Evolutionary conservation across 768 basidiomycete genomes (phyloP), one percentile per base, ranked within the genome.

Genomic region (Antrodiella citrinella): DNA sequence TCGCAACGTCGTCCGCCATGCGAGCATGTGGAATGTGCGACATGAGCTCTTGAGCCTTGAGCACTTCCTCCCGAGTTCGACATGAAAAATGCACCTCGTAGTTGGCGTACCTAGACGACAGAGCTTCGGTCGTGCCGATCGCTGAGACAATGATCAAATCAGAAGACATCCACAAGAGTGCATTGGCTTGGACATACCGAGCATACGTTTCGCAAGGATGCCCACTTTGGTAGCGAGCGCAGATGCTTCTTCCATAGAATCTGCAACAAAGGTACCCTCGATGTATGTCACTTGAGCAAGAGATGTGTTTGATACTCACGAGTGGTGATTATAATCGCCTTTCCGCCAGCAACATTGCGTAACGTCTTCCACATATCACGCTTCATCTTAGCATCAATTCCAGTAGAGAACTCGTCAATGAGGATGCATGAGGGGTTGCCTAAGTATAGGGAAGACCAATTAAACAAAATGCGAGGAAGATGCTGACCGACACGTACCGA

Each of bases 201-300:
- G 73, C 68, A 90, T 70, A 45, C 74, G 75, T 49, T 78, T 80
- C 1, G 87, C 84, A 10, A 91, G 66, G 48, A 90, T 89, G 18
- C 84, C 86, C 15, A 89, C 87, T 60, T 81, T 80, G 58, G 73
- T 82, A 1, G 87, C 83, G 1, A 90, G 69, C 4, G 84, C 84
- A 13, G 85, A 84, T 1, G 85, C 86, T 64, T 91, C 87, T 65
- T 88, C 87, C 86, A 89, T 89, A 0, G 84, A 86, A 62, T 88
- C 85, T 81, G 58, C 15, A 13, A 26, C n/a, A n/a, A n/a, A n/a
- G n/a, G n/a, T n/a, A n/a, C n/a, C n/a, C n/a, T n/a, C 53, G 53
- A 54, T 52, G 47, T 12, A 9, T 18, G 15, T 3, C 1, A 30
- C 9, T 23, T 7, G 12, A 3, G 13, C 4, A 13, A 20, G 2